A percentile compares a stretch with the other conserved stretches of the same genome.
Evolutionary conservation across 2,329 filamentous ascomycete genomes (phyloP).

Genomic region (Penicillium sp.): DNA sequence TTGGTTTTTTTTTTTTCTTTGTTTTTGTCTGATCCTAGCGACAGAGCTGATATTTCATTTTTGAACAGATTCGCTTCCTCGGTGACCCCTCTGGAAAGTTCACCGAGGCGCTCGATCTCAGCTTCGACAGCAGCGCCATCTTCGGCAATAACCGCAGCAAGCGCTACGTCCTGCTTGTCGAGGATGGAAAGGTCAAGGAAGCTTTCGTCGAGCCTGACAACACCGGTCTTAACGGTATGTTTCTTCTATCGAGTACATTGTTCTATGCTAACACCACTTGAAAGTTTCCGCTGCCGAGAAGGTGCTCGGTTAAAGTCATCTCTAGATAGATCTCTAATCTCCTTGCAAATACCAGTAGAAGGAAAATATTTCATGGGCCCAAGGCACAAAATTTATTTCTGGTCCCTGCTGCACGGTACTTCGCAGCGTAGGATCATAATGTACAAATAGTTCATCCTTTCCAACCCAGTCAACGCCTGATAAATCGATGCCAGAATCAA

Average conservation of each 20-base stretch:
- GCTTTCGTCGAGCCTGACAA: constrained; percentile 84
- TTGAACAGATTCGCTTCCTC: constrained; percentile 74
- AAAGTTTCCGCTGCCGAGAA: constrained; percentile 52
- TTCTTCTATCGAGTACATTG: neutral
- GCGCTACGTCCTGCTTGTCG: constrained; percentile 78
- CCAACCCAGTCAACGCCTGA: constrained; percentile 11
- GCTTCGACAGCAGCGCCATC: constrained; percentile 74
- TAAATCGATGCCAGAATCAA: neutral
- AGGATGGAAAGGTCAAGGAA: constrained; percentile 80
- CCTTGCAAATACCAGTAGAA: constrained; percentile 2
- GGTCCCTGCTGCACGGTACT: neutral
- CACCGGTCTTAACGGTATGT: constrained; percentile 70
- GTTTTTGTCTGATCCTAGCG: neutral
- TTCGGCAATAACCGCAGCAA: constrained; percentile 83
- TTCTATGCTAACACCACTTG: constrained; percentile 13
- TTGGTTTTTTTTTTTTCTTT: constrained; percentile 18
- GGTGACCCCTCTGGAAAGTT: constrained; percentile 77
- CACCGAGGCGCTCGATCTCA: constrained; percentile 77
- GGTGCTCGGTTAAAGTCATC: constrained; percentile 41
- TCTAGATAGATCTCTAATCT: neutral
- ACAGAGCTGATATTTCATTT: neutral
- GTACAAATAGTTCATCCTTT: constrained; percentile 6
- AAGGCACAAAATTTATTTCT: neutral
- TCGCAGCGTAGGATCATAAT: constrained; percentile 6
- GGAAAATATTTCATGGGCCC: neutral